Evolutionary conservation across 1,284 basidiomycete species (phyloP), one percentile per base, ranked within the genome.

Genomic region (Tylopilus sp.): DNA sequence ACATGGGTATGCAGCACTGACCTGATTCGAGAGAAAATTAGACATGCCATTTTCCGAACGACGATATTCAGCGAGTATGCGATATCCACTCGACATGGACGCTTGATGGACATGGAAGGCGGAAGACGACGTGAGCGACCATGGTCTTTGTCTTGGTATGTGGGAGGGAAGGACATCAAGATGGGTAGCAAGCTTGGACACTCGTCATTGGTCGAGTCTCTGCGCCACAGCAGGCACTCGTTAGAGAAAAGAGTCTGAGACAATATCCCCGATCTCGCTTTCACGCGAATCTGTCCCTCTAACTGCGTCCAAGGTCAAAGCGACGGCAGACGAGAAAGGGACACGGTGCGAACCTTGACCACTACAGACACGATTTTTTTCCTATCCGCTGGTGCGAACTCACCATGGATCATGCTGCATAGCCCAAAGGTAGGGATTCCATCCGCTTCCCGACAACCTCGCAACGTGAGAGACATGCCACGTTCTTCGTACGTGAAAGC

Each of bases 121-220:
- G 82, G 84, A 4, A 83, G 65, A 11, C 72, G 65, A 33, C 40
- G 54, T 11, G 37, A 7, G 15, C 51, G 66, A 38, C 44, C 59
- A 35, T 54, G 50, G 1, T 25, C 28, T 7, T 59, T 62, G 41
- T 78, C 70, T 30, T 59, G 56, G 58, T 76, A 84, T 2, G 58
- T 61, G 1, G 71, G 49, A 7, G 82, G 82, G 26, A 86, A 70
- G 2, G 66, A 53, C 18, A 72, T 54, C 6, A 71, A 69, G 53
- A 86, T 76, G 0, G 74, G 68, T n/a, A 84, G 56, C 26, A 74
- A 64, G 46, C 65, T 57, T 3, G 77, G 81, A 54, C 75, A 82
- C 0, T 56, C 28, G 7, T 53, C 41, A 26, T 38, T 41, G 3
- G 48, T 54, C 26, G 55, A 50, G 2, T 54, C 59, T 36, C 51